These are phyloP conservation scores for Sclerotinia trifoliorum DNA, from an alignment of 2,329 filamentous ascomycete genomes.

Conservation along the genomic window DNA sequence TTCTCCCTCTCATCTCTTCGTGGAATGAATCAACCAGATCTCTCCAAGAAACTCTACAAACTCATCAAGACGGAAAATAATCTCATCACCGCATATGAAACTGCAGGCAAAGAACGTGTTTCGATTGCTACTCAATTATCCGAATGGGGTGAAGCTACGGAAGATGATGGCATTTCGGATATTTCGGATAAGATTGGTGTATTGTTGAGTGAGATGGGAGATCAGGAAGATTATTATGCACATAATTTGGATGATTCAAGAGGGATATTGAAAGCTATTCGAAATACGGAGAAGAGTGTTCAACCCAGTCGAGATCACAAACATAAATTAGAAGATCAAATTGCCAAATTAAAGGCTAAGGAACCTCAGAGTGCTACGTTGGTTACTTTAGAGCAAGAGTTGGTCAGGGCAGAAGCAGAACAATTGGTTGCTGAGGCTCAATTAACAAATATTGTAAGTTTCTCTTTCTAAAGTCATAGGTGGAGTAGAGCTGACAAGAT, in stretches of 20 bases:
- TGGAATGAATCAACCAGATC: constrained; percentile 79
- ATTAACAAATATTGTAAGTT: constrained; percentile 83
- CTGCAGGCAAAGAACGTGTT: constrained; percentile 78
- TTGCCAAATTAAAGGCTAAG: constrained; percentile 86
- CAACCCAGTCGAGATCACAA: constrained; percentile 89
- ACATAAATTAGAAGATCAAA: constrained; percentile 86
- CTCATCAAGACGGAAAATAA: constrained; percentile 95
- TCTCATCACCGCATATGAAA: constrained; percentile 79
- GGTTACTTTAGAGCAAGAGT: constrained; percentile 87
- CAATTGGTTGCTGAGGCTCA: constrained; percentile 95
- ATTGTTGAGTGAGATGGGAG: constrained; percentile 84
- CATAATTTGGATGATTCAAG: constrained; percentile 85
- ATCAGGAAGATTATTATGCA: constrained; percentile 88
- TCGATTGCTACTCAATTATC: constrained; percentile 87
- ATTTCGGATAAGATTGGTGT: constrained; percentile 96
- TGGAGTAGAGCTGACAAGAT: constrained; percentile 10
- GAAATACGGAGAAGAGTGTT: constrained; percentile 93
- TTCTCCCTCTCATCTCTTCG: constrained; percentile 88
- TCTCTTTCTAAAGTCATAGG: background rate
- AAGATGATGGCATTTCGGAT: constrained; percentile 83
- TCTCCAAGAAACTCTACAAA: constrained; percentile 83
- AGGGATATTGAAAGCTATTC: constrained; percentile 79
- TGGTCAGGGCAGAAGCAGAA: constrained; percentile 93
- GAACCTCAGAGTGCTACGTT: constrained; percentile 82
- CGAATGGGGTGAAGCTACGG: constrained; percentile 92